Evolutionary conservation across 2,329 filamentous ascomycete species (phyloP), one percentile per base, ranked within the genome.

Genomic region (Fusarium gaditjirri): DNA sequence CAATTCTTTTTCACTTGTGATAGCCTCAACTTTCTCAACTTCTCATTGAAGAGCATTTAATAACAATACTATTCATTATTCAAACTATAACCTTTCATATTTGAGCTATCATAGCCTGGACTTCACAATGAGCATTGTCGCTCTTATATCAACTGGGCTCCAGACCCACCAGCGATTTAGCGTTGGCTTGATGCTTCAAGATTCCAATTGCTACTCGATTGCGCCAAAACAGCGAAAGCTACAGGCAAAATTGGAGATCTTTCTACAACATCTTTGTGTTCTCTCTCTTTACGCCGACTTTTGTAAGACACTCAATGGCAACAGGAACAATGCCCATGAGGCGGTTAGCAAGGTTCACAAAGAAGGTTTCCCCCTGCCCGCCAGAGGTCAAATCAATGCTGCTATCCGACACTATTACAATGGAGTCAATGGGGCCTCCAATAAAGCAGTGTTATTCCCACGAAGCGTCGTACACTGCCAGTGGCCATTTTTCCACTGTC

Each of bases 231-330:
- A 27, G 23, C 25, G 3, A 6, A 52, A 12, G 23, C 23, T 16
- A 2, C 13, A 8, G 5, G 2, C 6, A 8, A 52, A 25, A 0
- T 0, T 25, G 0, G 4, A 36, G 0, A 2, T 5, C 0, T 0
- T 49, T 0, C n/a, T 49, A 7, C n/a, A 33, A 8, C 11, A 33
- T 0, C 29, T 33, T 5, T 23, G 3, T 6, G 0, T 17, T 5
- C 7, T 33, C 0, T 12, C 10, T 14, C 8, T 49, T 0, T 1
- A 23, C 10, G n/a, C 3, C 2, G 46, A 49, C 1, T 33, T 23
- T 2, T 19, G 10, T 8, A 19, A 23, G 16, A 5, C 46, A 3
- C 8, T 13, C 2, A 8, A 16, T 0, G 2, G 1, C 17, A 33
- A 3, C 11, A 19, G 6, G 11, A 0, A 14, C 1, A 33, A 49